Evolutionary conservation across 768 basidiomycete species (phyloP).

Genomic region (Xerocomellus dryophilus): DNA sequence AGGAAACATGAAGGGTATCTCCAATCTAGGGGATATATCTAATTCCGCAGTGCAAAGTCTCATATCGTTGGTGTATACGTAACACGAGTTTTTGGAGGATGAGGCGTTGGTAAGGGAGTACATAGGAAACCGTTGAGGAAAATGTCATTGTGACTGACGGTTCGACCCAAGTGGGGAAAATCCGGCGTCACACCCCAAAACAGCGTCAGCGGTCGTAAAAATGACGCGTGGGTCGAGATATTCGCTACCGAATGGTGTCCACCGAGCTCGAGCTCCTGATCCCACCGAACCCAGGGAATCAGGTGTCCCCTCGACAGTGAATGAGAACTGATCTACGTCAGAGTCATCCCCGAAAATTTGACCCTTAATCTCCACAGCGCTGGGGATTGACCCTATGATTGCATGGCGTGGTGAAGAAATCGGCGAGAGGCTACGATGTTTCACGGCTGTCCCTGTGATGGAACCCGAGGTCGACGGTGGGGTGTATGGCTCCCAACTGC

Average conservation of each 20-base stretch:
- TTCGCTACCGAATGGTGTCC: constrained; percentile 33
- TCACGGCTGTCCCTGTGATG: constrained; percentile 41
- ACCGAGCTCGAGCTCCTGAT: constrained; percentile 11
- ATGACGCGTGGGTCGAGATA: constrained; percentile 31
- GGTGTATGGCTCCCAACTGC: constrained; percentile 61
- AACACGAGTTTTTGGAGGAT: not conserved
- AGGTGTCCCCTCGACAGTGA: constrained; percentile 30
- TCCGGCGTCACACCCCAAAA: constrained; percentile 36
- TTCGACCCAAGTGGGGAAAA: constrained; percentile 47
- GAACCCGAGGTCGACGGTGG: constrained; percentile 59
- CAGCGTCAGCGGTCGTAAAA: constrained; percentile 29
- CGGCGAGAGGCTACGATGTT: constrained; percentile 39
- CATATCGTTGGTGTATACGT: constrained; percentile 8
- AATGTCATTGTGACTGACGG: constrained; percentile 36
- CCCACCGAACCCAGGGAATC: constrained; percentile 15
- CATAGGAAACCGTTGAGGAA: constrained; percentile 4
- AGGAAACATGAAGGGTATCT: constrained; percentile 21
- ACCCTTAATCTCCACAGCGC: constrained; percentile 30
- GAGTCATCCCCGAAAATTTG: constrained; percentile 46
- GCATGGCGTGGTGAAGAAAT: constrained; percentile 18
- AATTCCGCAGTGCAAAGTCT: constrained; percentile 16
- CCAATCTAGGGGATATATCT: constrained; percentile 21
- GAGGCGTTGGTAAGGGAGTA: not conserved
- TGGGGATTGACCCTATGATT: constrained; percentile 38
- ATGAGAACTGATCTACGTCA: constrained; percentile 53